phyloP scores from a whole-genome alignment of 2,329 filamentous ascomycete species.

The Pestalotiopsis sp. region DNA sequence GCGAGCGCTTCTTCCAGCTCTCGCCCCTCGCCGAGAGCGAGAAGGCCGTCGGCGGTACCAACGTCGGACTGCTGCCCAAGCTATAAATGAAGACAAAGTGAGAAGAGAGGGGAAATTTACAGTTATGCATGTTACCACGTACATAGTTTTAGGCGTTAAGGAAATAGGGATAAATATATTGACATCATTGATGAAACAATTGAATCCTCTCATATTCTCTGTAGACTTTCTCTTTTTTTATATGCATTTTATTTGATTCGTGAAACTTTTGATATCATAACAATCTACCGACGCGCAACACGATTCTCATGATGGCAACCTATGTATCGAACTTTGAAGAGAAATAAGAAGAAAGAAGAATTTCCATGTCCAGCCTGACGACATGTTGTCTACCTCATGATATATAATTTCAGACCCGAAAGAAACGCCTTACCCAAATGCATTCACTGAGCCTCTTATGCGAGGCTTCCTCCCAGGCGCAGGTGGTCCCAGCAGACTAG shows the following conservation, averaged over 20 bases:
- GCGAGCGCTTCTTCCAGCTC: slow-evolving; percentile 72
- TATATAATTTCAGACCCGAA: background rate
- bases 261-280: background rate
- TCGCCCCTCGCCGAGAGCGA: slow-evolving; percentile 60
- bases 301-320: background rate
- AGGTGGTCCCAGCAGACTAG: slow-evolving; percentile 35
- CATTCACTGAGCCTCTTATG: slow-evolving; percentile 16
- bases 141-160: background rate
- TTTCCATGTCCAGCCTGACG: background rate
- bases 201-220: background rate
- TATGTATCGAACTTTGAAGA: background rate
- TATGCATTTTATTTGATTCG: background rate
- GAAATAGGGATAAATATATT: background rate
- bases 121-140: background rate
- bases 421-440: slow-evolving; percentile 4
- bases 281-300: background rate
- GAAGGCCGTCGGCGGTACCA: slow-evolving; percentile 57
- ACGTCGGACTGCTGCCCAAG: slow-evolving; percentile 56
- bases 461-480: slow-evolving; percentile 28
- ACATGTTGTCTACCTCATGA: background rate
- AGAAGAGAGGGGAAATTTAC: background rate
- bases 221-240: background rate
- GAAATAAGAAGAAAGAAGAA: background rate
- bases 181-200: background rate
- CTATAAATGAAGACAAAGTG: slow-evolving; percentile 35